Base-by-base conservation (phyloP, 2,329 filamentous ascomycete species). In the Colletotrichum tabaci region DNA sequence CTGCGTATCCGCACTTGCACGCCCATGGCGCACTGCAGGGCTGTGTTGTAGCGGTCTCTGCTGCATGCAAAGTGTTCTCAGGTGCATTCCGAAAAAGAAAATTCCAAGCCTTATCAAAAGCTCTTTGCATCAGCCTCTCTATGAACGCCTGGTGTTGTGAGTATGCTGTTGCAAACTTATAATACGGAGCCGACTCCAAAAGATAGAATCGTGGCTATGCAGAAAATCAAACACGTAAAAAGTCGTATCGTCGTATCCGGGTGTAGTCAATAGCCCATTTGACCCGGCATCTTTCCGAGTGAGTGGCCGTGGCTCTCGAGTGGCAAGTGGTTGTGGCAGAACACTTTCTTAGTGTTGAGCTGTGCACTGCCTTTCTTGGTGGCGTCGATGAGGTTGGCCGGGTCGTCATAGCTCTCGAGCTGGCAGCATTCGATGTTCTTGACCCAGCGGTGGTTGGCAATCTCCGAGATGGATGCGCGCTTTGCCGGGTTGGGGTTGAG, bases 401-500 rank as follows among this genome's bases (percentile, higher is more conserved):
- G 87, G 71, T 93, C 91, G 42, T 92, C 91, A 78, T 91, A 92
- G 72, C 85, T 88, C 76, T 95, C 93, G 5, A 90, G 82, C 76
- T 94, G 91, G 79, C 94, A 97, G 82, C 94, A 96, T 76, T 95
- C 93, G 50, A 95, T 89, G 63, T 87, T 88, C 83, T 89, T 92
- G 76, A 96, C 84, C 87, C 91, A 94, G n/a, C 91, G 86, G 76
- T 93, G 90, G 73, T 87, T 90, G 65, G 94, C 83, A 1, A 94
- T 90, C 1, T 94, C 89, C 8, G 87, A 82, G 61, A 96, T 93
- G 38, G 87, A 89, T 75, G 92, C 90, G 52, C 95, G 92, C 78
- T 90, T 90, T 9, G 83, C 81, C 0, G 95, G 94, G 74, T 95
- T 85, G 0, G 94, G 94, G 79, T 97, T 91, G 42, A 97, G 87